Conservation (phyloP, 1,284 basidiomycete species). For the Bjerkandera adusta region DNA sequence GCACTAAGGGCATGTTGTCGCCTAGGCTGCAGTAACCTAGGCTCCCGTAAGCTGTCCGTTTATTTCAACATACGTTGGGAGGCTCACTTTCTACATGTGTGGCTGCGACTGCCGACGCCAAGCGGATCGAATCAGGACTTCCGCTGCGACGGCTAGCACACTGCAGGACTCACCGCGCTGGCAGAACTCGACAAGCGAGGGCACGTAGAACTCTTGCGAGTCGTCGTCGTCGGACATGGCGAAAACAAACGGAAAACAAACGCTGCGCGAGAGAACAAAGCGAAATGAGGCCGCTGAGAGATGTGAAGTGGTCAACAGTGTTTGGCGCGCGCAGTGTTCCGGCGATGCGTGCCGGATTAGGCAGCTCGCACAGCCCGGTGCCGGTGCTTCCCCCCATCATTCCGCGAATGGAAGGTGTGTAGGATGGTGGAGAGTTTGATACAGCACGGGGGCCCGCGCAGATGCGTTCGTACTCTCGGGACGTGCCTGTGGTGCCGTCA, state of each 20-base stretch:
- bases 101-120: slow-evolving; percentile 42
- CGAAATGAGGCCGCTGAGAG: neutral
- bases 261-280: neutral
- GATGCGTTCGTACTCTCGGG: too few species aligned
- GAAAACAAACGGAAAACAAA: too few species aligned
- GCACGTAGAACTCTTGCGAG: slow-evolving; percentile 26
- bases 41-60: too few species aligned
- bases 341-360: slow-evolving; percentile 10
- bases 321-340: slow-evolving; percentile 9
- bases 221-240: slow-evolving; percentile 9
- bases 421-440: slow-evolving; percentile 7
- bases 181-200: slow-evolving; percentile 38
- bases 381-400: slow-evolving; percentile 10
- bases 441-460: too few species aligned
- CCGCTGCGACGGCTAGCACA: slow-evolving; percentile 13
- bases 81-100: slow-evolving; percentile 53
- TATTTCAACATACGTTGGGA: too few species aligned
- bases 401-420: slow-evolving; percentile 9
- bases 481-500: too few species aligned
- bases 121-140: slow-evolving; percentile 18
- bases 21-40: slow-evolving; percentile 26
- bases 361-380: neutral
- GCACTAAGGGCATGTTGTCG: slow-evolving; percentile 54
- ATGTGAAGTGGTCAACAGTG: neutral
- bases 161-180: slow-evolving; percentile 36